Base-by-base conservation (phyloP, 164 flowering plant genomes). In the Vitis riparia region DNA sequence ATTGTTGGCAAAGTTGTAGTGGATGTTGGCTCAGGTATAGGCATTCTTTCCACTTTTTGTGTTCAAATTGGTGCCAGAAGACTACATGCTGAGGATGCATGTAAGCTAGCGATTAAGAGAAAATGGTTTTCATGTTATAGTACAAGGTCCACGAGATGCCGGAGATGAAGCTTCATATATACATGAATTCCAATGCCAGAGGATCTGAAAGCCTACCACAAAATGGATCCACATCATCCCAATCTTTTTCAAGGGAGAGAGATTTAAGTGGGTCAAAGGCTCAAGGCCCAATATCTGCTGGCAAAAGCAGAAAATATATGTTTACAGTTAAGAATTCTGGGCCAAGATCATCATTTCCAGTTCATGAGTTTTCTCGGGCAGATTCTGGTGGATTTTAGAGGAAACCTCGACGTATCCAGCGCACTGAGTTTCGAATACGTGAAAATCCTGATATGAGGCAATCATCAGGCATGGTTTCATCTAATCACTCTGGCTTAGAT, bases 341-440 rank as follows among this genome's bases (percentile, higher is more conserved):
- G 11, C 48, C 83, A 15, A 79, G 82, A 68, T 79, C 82, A 27
- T 75, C 79, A n/a, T 57, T 61, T 70, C 76, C 76, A n/a, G 75
- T 63, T 73, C 56, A 86, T 71, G 90, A 84, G 52, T 61, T 59
- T 52, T 55, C 82, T 67, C 85, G 53, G 17, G 1, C 67, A 11
- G 94, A 88, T 62, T 66, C 78, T 62, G 75, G 68, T 80, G 90
- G 87, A n/a, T 86, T 71, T 72, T 88, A 78, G 78, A 82, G 94
- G 71, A 83, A 85, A 79, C 77, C 80, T 71, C 88, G 86, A 27
- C 85, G 85, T 12, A 16, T 79, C 47, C 84, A 80, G 60, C 56
- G 60, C 56, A 84, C 87, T 61, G 99, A 91, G 70, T 91, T 89
- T 79, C 89, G 91, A 73, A 80, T 88, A 65, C 79, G 91, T 50